These are phyloP conservation scores for Schoenoplectus tabernaemontani DNA, from an alignment of 202 grass and related monocot species.

Conservation along the genomic window DNA sequence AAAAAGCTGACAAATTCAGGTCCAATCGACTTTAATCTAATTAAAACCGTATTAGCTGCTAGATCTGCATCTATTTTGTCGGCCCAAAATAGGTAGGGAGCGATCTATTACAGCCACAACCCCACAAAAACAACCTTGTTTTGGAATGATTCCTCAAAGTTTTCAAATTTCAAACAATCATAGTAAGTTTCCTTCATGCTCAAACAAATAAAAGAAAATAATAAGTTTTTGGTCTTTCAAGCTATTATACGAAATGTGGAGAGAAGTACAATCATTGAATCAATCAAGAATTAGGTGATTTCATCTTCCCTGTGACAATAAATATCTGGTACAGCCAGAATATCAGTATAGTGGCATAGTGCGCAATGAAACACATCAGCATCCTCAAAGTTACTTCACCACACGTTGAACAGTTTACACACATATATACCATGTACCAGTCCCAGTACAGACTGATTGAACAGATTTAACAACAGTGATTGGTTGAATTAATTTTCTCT, in stretches of 20 bases:
- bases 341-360: not conserved
- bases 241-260: not conserved
- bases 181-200: not conserved
- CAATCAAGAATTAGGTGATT: not conserved
- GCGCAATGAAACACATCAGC: not conserved
- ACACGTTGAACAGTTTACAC: not conserved
- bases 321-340: not conserved
- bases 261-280: not conserved
- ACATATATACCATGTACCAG: not conserved
- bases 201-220: not conserved
- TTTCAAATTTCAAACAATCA: not conserved
- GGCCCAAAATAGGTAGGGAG: slow-evolving; percentile 17
- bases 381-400: no score
- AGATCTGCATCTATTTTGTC: slow-evolving; percentile 20
- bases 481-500: not conserved
- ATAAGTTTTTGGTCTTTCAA: not conserved
- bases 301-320: not conserved
- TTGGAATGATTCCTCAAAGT: not conserved
- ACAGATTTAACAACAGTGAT: not conserved
- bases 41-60: not conserved
- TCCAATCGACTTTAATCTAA: not conserved
- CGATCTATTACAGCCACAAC: not conserved
- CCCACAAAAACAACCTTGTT: slow-evolving; percentile 7
- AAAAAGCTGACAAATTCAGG: slow-evolving; percentile 5
- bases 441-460: not conserved